Conservation (phyloP, 495 filamentous ascomycete genomes). For the Penicillium roqueforti region DNA sequence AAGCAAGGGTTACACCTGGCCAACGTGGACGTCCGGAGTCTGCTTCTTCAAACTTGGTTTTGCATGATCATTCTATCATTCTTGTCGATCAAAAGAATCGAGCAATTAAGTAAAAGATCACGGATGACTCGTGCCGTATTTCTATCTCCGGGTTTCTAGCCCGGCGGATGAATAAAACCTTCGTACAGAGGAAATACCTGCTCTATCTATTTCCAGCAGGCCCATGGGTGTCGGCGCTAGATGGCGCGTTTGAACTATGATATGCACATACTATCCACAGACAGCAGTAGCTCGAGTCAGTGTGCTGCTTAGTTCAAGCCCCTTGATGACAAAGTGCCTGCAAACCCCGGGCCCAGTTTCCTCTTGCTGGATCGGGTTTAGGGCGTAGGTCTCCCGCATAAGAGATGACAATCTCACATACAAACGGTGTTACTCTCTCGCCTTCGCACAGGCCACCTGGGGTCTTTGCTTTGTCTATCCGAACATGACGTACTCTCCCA, state of each 20-base stretch:
- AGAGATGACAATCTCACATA: not conserved
- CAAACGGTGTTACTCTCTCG: slow-evolving; percentile 5
- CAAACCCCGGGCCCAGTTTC: not conserved
- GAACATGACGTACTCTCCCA: not conserved
- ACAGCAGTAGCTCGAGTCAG: not conserved
- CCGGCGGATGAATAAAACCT: not conserved
- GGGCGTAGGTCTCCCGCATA: not conserved
- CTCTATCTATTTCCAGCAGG: not conserved
- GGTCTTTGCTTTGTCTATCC: not conserved
- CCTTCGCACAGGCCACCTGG: slow-evolving; percentile 3
- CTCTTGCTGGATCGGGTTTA: slow-evolving; percentile 6
- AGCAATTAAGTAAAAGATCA: slow-evolving; percentile 1
- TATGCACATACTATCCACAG: not conserved
- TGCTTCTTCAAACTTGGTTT: slow-evolving; percentile 1
- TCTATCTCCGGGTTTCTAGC: not conserved
- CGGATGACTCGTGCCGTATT: not conserved
- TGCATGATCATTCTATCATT: not conserved
- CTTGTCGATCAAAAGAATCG: slow-evolving; percentile 7
- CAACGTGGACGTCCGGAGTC: slow-evolving; percentile 7
- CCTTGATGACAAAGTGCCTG: not conserved
- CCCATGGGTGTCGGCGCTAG: not conserved
- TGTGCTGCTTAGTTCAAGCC: not conserved
- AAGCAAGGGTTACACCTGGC: slow-evolving; percentile 8
- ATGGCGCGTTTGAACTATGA: not conserved
- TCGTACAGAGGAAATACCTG: not conserved